Evolutionary conservation across 73 alveolate species (phyloP), one percentile per base, ranked within the genome.

Genomic region (Tetrahymena thermophila): DNA sequence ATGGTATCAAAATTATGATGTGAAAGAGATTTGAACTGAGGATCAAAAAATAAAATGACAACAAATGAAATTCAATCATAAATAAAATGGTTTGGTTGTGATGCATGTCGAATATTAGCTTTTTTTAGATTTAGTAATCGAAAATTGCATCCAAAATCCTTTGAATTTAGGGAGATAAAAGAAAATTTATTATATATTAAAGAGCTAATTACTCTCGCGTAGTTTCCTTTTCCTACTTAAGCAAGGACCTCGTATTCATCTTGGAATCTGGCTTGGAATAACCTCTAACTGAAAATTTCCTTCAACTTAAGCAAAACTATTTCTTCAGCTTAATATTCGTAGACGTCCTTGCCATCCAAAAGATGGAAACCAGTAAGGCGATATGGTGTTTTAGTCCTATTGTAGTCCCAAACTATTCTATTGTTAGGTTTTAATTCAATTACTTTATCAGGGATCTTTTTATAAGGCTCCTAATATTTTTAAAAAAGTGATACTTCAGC

Each of bases 381-480:
- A 71, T 71, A 71, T n/a, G 89, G 89, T 71, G 89, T 71, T 71
- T 31, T 71, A 10, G 89, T 25, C 37, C 89, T 71, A 71, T 71
- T 71, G 89, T 71, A 71, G 89, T 71, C 89, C 89, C 89, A 71
- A 71, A 71, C 89, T 28, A 71, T 71, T 71, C 89, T 71, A 71
- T 71, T 71, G 37, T 71, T 71, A 28, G 89, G 89, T 19, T 71
- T 71, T 31, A 71, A 71, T 71, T 71, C 89, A 71, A 71, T 71
- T n/a, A 71, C 89, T 71, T 71, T 71, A 71, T 71, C 89, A 71
- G 89, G 89, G 89, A 71, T 71, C 40, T 71, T 71, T 31, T 71
- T 71, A 71, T 71, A 71, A 34, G 89, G 89, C 37, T 71, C 89
- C 89, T 71, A 13, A 3, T 28, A 6, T 28, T 28, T 28, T 71